Evolutionary conservation across 2,329 filamentous ascomycete genomes (phyloP), one percentile per base, ranked within the genome.

Genomic region (Fusarium cyanostomum): DNA sequence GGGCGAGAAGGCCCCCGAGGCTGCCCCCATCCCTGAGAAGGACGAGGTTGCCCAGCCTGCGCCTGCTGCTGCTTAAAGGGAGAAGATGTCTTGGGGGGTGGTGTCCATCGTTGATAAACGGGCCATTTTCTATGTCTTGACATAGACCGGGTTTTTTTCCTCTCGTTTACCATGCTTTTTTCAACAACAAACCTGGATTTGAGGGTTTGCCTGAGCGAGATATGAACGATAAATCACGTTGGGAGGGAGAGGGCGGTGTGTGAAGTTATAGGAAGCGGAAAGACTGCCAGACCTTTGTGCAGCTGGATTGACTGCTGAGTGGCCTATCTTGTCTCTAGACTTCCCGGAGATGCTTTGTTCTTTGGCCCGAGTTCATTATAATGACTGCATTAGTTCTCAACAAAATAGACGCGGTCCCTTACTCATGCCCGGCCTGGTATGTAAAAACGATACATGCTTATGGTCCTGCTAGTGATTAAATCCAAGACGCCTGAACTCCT

Each of bases 11-110:
- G 71, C 74, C 54, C 71, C 66, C 7, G 74, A 70, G 15, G 70
- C 71, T 35, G 74, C 74, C 4, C 72, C 73, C 8, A 74, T 69
- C 15, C 68, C 73, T 10, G 75, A 68, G 16, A 72, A 67, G 50
- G 75, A 72, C 31, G 74, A 70, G 31, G 77, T 73, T 38, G 74
- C 72, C 50, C 76, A 75, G 63, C 73, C 75, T 48, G 76, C 75
- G 55, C 73, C 75, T 41, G 76, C 74, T 58, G 70, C 77, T 31
- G 74, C 73, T 67, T 76, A 73, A 62, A 70, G 13, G 28, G 30
- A 28, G 42, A 38, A 45, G 34, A 15, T 54, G 57, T 55, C 26
- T 37, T 31, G 33, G 44, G 30, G 34, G 56, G 41, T 43, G 21
- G 26, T 46, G 26, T 55, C 42, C 44, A 60, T 56, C 33, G 45